A percentile compares a stretch with the other conserved stretches of the same genome.
phyloP scores from a whole-genome alignment of 495 filamentous ascomycete species.

The Trichoderma asperelloides region DNA sequence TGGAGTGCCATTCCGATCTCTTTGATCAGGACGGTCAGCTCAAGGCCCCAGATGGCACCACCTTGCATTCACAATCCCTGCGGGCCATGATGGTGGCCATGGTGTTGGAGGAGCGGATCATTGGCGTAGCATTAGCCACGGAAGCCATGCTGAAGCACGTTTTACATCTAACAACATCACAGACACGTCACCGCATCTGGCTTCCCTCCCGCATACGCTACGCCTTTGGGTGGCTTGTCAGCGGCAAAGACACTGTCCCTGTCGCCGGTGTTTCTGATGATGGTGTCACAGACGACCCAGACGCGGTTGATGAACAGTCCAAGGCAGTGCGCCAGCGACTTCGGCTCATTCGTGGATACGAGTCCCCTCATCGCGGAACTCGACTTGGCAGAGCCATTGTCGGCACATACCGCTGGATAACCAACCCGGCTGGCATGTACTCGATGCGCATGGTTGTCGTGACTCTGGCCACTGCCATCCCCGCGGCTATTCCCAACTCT shows the following conservation, averaged over 20 bases:
- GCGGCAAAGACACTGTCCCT: not conserved
- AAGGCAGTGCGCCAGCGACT: not conserved
- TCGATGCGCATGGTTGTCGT: conserved; percentile 6
- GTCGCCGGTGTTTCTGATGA: not conserved
- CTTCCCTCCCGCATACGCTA: not conserved
- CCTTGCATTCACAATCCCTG: not conserved
- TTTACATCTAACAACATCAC: not conserved
- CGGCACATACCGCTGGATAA: not conserved
- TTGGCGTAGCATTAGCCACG: not conserved
- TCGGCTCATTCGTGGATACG: conserved; percentile 2
- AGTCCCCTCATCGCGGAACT: not conserved
- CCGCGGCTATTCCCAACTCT: conserved; percentile 28
- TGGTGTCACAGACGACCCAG: not conserved
- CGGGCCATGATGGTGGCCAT: conserved; percentile 2
- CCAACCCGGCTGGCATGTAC: conserved; percentile 6
- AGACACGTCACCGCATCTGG: conserved; percentile 4
- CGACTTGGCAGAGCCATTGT: not conserved
- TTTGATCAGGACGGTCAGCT: conserved; percentile 5
- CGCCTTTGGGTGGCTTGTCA: not conserved
- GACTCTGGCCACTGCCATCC: conserved; percentile 21
- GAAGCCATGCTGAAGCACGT: not conserved
- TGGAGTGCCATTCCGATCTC: not conserved
- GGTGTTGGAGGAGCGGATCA: conserved; percentile 1
- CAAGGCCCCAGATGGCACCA: not conserved
- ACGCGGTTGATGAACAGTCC: conserved; percentile 5